Evolutionary conservation across 345 rosid species (phyloP).

Genomic region (Eucalyptus decipiens): DNA sequence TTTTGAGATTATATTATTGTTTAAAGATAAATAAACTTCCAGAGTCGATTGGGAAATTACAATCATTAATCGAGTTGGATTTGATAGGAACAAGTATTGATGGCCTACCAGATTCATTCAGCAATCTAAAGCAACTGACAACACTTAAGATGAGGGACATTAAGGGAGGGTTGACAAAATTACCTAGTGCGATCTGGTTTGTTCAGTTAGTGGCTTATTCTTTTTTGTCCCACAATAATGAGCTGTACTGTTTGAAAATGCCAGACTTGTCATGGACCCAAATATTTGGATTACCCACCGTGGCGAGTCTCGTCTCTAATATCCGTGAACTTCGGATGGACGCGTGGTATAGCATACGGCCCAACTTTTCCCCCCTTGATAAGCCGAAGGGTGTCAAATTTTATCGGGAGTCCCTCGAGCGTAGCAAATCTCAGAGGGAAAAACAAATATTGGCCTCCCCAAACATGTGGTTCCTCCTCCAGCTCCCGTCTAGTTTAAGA

Average conservation of each 20-base stretch:
- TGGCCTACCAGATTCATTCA: rapidly evolving
- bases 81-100: rapidly evolving
- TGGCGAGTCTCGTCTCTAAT: background rate
- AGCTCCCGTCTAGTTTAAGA: background rate
- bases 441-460: background rate
- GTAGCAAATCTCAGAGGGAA: background rate
- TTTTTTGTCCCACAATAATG: rapidly evolving
- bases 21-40: rapidly evolving
- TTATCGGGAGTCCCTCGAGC: too few species aligned
- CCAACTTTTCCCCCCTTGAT: rapidly evolving
- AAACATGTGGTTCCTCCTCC: background rate
- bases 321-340: rapidly evolving
- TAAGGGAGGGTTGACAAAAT: background rate
- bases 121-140: background rate
- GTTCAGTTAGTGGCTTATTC: background rate
- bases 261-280: too few species aligned
- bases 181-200: rapidly evolving
- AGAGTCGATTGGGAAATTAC: background rate
- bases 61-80: background rate
- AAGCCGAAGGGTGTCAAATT: background rate
- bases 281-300: background rate
- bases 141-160: rapidly evolving
- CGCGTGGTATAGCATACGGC: rapidly evolving
- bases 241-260: background rate
- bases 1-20: rapidly evolving